Evolutionary conservation across 2,329 filamentous ascomycete species (phyloP).

Genomic region (Spiromastix sp.): DNA sequence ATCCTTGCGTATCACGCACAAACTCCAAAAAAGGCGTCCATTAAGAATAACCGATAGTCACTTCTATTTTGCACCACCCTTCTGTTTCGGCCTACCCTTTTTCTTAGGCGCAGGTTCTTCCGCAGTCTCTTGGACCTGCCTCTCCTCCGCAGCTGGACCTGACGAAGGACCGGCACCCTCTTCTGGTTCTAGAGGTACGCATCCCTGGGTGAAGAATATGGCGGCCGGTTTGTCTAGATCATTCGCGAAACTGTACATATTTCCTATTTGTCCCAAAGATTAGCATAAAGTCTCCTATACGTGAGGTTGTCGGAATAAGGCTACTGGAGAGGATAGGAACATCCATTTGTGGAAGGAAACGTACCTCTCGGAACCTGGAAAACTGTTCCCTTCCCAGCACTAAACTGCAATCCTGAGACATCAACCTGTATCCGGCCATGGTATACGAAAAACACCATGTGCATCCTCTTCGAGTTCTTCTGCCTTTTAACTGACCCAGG

Average conservation of each 20-base stretch:
- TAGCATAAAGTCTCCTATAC: too few relatives aligned
- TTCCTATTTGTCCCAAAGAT: constrained; percentile 51
- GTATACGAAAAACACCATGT: constrained; percentile 91
- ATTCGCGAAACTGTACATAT: constrained; percentile 87
- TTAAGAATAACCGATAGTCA: too few relatives aligned
- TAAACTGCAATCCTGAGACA: constrained; percentile 50
- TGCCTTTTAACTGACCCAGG: constrained; percentile 72
- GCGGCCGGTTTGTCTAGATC: constrained; percentile 60
- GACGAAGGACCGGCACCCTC: constrained; percentile 14
- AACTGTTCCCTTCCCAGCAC: constrained; percentile 76
- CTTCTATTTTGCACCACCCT: too few relatives aligned
- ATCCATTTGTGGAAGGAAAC: too few relatives aligned
- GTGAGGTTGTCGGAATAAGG: too few relatives aligned
- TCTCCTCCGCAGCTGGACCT: constrained; percentile 4
- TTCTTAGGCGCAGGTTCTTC: constrained; percentile 1
- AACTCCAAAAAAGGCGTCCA: too few relatives aligned
- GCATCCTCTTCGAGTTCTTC: constrained; percentile 92
- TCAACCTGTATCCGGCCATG: constrained; percentile 72
- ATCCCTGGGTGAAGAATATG: constrained; percentile 89
- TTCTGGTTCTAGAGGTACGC: constrained; percentile 40
- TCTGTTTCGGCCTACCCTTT: constrained; percentile 4
- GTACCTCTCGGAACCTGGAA: constrained; percentile 93
- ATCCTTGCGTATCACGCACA: too few relatives aligned
- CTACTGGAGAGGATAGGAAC: too few relatives aligned
- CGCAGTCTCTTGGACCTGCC: not conserved